These are phyloP conservation scores for Penicillium verhagenii DNA, from an alignment of 495 filamentous ascomycete species.

Conservation along the genomic window DNA sequence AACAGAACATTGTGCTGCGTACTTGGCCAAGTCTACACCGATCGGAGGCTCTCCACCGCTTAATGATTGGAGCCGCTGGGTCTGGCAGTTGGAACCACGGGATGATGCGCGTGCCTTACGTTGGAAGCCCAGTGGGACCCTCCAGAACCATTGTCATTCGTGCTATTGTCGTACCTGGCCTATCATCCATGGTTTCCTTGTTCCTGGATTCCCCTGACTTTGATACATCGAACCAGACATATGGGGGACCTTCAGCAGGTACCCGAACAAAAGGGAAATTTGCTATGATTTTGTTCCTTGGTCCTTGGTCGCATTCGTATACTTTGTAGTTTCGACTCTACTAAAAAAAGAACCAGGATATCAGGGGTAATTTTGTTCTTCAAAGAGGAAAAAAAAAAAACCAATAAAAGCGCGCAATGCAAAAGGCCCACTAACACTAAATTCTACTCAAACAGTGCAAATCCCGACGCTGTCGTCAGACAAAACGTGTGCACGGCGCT, in stretches of 20 bases:
- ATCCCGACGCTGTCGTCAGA: conserved; percentile 15
- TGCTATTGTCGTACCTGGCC: conserved; percentile 13
- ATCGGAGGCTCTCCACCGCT: conserved; percentile 19
- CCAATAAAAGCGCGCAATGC: no score
- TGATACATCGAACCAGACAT: not conserved
- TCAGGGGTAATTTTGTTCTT: not conserved
- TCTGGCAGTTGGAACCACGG: conserved; percentile 33
- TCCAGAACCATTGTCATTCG: not conserved
- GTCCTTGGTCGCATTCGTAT: no score
- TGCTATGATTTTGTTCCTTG: no score
- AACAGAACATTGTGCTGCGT: not conserved
- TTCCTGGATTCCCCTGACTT: conserved; percentile 5
- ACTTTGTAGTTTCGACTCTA: no score
- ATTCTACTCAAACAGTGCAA: not conserved
- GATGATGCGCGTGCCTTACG: conserved; percentile 30
- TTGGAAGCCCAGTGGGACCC: conserved; percentile 17
- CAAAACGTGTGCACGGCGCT: conserved; percentile 21
- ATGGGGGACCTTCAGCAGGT: not conserved
- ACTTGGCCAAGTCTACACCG: conserved; percentile 5
- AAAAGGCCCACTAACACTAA: not conserved
- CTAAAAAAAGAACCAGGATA: not conserved
- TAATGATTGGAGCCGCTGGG: conserved; percentile 25
- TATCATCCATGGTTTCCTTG: conserved; percentile 8
- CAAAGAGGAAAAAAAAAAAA: not conserved
- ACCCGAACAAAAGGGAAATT: not conserved